A percentile compares a stretch with the other conserved stretches of the same genome.
These are phyloP conservation scores for Heterobasidion occidentale DNA, from an alignment of 1,284 basidiomycete species.

Conservation along the genomic window DNA sequence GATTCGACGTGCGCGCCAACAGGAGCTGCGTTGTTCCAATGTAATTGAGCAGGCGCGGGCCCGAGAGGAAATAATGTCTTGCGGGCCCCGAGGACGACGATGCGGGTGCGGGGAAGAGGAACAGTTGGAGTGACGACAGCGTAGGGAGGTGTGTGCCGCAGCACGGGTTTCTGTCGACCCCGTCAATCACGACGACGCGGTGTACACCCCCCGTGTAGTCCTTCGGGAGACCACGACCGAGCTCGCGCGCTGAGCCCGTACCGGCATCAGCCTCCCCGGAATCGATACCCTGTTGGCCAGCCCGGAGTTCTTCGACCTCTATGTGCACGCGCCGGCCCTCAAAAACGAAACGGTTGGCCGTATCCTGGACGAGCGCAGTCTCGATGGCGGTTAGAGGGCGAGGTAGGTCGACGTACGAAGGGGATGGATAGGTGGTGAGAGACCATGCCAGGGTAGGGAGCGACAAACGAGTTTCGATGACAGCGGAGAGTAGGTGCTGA, in stretches of 20 bases:
- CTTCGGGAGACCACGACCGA: constrained; percentile 52
- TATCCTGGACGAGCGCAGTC: constrained; percentile 52
- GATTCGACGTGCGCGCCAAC: constrained; percentile 48
- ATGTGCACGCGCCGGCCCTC: constrained; percentile 58
- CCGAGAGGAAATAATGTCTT: constrained; percentile 76
- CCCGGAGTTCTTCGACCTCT: constrained; percentile 59
- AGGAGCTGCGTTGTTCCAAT: constrained; percentile 47
- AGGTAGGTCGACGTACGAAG: constrained; percentile 74
- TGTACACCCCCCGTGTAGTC: constrained; percentile 78
- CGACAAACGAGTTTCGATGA: constrained; percentile 59
- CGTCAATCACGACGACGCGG: constrained; percentile 74
- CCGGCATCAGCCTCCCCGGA: constrained; percentile 33
- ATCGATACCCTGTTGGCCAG: constrained; percentile 24
- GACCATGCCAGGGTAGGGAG: constrained; percentile 86
- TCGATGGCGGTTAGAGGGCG: constrained; percentile 62
- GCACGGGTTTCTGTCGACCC: constrained; percentile 78
- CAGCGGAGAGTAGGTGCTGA: constrained; percentile 78
- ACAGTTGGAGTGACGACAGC: constrained; percentile 65
- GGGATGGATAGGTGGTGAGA: constrained; percentile 56
- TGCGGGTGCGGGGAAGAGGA: constrained; percentile 59
- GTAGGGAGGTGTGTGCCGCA: constrained; percentile 82
- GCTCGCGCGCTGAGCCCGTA: constrained; percentile 23
- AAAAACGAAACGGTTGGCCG: constrained; percentile 60
- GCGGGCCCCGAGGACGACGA: constrained; percentile 53
- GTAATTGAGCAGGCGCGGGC: constrained; percentile 63